Evolutionary conservation across 371 early-diverging fungal species (phyloP), one percentile per base, ranked within the genome.

Genomic region (Mortierella sp.): DNA sequence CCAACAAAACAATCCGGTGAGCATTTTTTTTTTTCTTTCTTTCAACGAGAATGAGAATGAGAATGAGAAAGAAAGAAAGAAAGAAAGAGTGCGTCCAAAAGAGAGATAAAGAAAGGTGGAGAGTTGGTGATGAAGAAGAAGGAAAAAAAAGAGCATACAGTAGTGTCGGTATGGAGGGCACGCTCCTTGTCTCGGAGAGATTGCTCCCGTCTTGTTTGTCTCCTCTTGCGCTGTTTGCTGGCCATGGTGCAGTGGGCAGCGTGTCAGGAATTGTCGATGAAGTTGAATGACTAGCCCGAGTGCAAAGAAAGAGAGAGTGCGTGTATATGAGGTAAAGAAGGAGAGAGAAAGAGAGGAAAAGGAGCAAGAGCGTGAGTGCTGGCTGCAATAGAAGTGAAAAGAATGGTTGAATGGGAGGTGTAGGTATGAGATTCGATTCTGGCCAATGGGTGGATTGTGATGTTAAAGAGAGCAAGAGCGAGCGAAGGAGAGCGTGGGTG

Each of bases 121-220:
- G 44, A 11, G 16, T 15, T n/a, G 19, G 45, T 25, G 23, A 11
- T 19, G 9, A 9, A 37, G 37, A 37, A 9, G 43, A 37, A 6
- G 14, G 51, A 25, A 4, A 9, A 37, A 9, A 37, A 9, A 25
- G 25, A 6, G 14, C 59, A 25, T 76, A 79, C 79, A 14, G 79
- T 72, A 5, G 69, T 62, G 59, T 79, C 79, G 21, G 67, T 29
- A 59, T 62, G 60, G 26, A 73, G 57, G 12, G 51, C 45, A 2
- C 79, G 60, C 15, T 69, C 72, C 57, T 79, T 79, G 79, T 79
- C 79, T 47, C 59, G 57, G 60, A 66, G 73, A 16, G 79, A 79
- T 25, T 79, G 79, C 61, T 69, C 73, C 59, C 66, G 68, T n/a
- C 79, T 53, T 14, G 70, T 69, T 55, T 72, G 72, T 47, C 63